Base-by-base conservation (phyloP, 1,284 basidiomycete genomes). In the Austroboletus novae-zelandiae region DNA sequence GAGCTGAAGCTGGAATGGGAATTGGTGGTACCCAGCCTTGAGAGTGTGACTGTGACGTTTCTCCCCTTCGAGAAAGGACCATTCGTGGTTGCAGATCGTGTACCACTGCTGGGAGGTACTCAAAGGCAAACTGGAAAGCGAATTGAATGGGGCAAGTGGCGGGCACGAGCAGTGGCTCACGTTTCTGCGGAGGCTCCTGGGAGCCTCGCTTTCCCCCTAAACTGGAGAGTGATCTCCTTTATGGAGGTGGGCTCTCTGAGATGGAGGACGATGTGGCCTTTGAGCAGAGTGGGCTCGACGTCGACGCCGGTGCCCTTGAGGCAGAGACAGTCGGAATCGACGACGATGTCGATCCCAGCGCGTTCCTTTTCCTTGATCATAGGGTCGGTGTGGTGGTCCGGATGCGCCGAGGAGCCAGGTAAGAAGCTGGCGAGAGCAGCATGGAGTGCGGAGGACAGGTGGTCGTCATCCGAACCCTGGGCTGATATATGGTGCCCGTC, bases 21-120 rank as follows among this genome's bases (percentile, higher is more conserved):
- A 97, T 35, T 84, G 74, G 61, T 93, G 91, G 40, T 80, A 81
- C 15, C 91, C 91, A n/a, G 88, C 86, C 71, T 95, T 95, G 68
- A 97, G 84, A 0, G 92, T 95, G 61, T 91, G 92, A 15, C 80
- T 76, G 59, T 89, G 86, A 35, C 80, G 80, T 66, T 84, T 86
- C 63, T 85, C 80, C 53, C 87, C 88, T 62, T 91, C 84, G 51
- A 91, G 80, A 69, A 91, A 90, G n/a, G 86, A 89, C 91, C 91
- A 94, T 57, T 93, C 89, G 62, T 94, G 89, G 53, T 79, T 81
- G 69, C 86, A 86, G 47, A 94, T 70, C 43, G 81, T 73, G 63
- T 90, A 91, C 60, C 78, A 83, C 64, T 78, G 73, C 56, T 70
- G 70, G 54, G 78, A 73, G 34, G 70, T 62, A 61, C 74, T 76